phyloP scores from a whole-genome alignment of 164 flowering plant genomes.

The Annona cherimola region DNA sequence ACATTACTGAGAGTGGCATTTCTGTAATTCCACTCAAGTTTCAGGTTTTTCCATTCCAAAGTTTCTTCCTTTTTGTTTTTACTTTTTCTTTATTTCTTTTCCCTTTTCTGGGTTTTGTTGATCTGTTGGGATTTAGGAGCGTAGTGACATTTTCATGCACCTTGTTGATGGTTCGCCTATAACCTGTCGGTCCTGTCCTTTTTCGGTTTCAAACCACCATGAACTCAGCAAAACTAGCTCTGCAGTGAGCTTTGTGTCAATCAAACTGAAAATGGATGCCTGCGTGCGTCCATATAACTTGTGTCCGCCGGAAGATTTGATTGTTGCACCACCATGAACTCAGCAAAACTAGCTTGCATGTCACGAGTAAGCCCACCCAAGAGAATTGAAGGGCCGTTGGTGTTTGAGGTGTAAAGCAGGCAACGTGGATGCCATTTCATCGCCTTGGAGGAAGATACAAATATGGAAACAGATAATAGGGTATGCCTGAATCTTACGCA shows the following conservation, averaged over 20 bases:
- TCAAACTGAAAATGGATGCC: too few relatives aligned
- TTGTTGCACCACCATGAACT: not conserved
- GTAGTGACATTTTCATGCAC: not conserved
- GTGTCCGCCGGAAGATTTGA: not conserved
- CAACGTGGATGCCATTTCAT: not conserved
- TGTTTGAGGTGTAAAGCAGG: not conserved
- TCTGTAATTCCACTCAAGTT: not conserved
- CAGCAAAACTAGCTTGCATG: not conserved
- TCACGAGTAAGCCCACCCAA: not conserved
- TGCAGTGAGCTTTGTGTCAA: not conserved
- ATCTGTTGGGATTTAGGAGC: not conserved
- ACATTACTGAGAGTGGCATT: conserved; percentile 6
- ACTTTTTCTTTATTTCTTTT: not conserved
- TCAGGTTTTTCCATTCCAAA: not conserved
- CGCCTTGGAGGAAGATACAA: not conserved
- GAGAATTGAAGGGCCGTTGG: not conserved
- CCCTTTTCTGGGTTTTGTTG: not conserved
- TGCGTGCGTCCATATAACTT: not conserved
- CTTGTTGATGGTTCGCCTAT: not conserved
- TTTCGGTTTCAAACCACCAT: not conserved
- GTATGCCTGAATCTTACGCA: not conserved
- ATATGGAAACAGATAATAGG: not conserved
- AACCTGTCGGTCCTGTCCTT: not conserved
- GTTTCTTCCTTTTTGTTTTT: not conserved
- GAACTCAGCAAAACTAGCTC: not conserved